phyloP scores from a whole-genome alignment of 139 green algal species.

The Yamagishiella unicocca region DNA sequence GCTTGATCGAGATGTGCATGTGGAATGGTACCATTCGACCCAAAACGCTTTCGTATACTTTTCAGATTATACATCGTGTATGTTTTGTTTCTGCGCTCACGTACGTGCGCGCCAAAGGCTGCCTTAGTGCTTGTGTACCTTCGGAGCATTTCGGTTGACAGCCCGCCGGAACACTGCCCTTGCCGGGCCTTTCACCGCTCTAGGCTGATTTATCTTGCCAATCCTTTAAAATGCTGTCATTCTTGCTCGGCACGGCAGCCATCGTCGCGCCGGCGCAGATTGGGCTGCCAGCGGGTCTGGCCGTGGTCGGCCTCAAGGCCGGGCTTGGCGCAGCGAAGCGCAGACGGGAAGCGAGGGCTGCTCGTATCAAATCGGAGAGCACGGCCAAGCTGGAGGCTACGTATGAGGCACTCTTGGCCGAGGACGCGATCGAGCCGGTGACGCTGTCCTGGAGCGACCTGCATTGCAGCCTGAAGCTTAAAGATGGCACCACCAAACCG shows the following conservation, averaged over 20 bases:
- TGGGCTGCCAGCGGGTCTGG: slow-evolving; percentile 29
- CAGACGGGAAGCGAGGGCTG: background rate
- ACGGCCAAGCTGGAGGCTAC: background rate
- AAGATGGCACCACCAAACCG: slow-evolving; percentile 35
- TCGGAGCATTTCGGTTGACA: no score
- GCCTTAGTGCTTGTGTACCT: no score
- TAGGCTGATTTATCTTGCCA: no score
- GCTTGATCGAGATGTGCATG: no score
- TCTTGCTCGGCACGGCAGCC: slow-evolving; percentile 61
- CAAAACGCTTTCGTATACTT: no score
- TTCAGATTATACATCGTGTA: no score
- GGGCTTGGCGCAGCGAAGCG: slow-evolving; percentile 11
- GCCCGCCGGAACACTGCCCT: no score
- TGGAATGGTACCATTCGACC: no score
- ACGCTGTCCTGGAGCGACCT: slow-evolving; percentile 50
- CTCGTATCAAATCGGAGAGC: background rate
- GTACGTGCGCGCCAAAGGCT: no score
- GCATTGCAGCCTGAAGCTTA: background rate
- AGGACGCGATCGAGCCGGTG: slow-evolving; percentile 43
- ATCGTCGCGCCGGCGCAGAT: slow-evolving; percentile 51
- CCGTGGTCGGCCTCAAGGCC: slow-evolving; percentile 31
- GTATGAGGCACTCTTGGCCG: background rate
- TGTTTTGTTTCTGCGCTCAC: no score
- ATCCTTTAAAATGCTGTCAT: slow-evolving; percentile 52
- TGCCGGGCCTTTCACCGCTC: no score